These are phyloP conservation scores for Adansonia digitata DNA, from an alignment of 345 rosid genomes.

Conservation along the genomic window DNA sequence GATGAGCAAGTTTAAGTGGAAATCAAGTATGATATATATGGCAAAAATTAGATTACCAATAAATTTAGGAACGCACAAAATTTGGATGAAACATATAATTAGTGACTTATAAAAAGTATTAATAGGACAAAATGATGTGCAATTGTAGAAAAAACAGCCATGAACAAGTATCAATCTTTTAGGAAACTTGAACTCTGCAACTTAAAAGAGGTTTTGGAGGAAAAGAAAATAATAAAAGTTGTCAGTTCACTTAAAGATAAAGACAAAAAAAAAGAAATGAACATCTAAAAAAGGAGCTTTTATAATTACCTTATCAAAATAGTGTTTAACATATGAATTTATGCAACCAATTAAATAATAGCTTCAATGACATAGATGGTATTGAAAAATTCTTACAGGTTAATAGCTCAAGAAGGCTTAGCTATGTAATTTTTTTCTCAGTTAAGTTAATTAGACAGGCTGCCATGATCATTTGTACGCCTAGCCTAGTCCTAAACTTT, in stretches of 20 bases:
- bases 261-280: background rate
- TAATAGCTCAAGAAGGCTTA: too few relatives aligned
- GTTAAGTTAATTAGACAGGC: too few relatives aligned
- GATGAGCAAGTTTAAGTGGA: background rate
- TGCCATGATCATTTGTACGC: background rate
- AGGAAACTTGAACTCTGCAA: conserved; percentile 86
- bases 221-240: background rate
- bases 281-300: background rate
- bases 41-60: background rate
- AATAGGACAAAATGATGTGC: conserved; percentile 95
- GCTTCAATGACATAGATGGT: too few relatives aligned
- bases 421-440: too few relatives aligned
- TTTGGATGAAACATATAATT: conserved; percentile 92
- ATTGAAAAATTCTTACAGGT: too few relatives aligned
- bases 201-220: conserved; percentile 17
- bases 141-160: conserved; percentile 93
- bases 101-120: conserved; percentile 94
- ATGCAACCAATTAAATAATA: too few relatives aligned
- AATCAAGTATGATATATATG: conserved; percentile 6
- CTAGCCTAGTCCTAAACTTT: background rate
- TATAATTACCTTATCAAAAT: background rate
- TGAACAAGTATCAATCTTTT: conserved; percentile 92
- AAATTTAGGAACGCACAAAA: conserved; percentile 64
- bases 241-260: background rate
- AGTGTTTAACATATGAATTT: background rate